phyloP scores from a whole-genome alignment of 2,329 filamentous ascomycete genomes.

The Nigrospora oryzae region DNA sequence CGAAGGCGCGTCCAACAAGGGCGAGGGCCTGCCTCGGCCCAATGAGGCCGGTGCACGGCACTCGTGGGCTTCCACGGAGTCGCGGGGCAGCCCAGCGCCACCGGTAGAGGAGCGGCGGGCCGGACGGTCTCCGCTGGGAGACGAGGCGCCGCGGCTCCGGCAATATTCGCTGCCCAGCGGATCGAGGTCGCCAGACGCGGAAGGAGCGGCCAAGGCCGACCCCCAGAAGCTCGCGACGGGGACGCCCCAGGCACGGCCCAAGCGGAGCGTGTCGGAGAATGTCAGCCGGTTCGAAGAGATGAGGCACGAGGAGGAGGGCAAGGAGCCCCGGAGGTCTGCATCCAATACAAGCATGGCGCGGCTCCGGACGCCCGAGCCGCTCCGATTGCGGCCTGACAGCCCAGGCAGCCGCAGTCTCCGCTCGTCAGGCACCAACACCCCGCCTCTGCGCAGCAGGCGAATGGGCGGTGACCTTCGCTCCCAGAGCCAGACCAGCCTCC shows the following conservation, averaged over 20 bases:
- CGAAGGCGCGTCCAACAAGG: conserved; percentile 19
- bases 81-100: conserved; percentile 28
- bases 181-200: neutral
- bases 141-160: conserved; percentile 16
- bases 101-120: conserved; percentile 17
- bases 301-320: neutral
- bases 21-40: conserved; percentile 10
- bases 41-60: conserved; percentile 18
- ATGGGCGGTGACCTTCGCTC: conserved; percentile 71
- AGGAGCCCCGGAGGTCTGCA: conserved; percentile 28
- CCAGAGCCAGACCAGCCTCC: conserved; percentile 18
- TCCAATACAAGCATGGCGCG: conserved; percentile 48
- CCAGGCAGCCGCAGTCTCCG: conserved; percentile 47
- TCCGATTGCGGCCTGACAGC: conserved; percentile 54
- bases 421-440: conserved; percentile 45
- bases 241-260: neutral
- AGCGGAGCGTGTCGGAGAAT: neutral
- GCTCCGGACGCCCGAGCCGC: conserved; percentile 43
- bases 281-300: neutral
- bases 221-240: conserved; percentile 9
- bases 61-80: conserved; percentile 30
- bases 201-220: conserved; percentile 6
- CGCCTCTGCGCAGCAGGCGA: conserved; percentile 55
- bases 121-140: conserved; percentile 14
- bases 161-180: neutral